A percentile compares a stretch with the other conserved stretches of the same genome.
These are phyloP conservation scores for Falciphora oryzae DNA, from an alignment of 2,329 filamentous ascomycete species.

Conservation along the genomic window DNA sequence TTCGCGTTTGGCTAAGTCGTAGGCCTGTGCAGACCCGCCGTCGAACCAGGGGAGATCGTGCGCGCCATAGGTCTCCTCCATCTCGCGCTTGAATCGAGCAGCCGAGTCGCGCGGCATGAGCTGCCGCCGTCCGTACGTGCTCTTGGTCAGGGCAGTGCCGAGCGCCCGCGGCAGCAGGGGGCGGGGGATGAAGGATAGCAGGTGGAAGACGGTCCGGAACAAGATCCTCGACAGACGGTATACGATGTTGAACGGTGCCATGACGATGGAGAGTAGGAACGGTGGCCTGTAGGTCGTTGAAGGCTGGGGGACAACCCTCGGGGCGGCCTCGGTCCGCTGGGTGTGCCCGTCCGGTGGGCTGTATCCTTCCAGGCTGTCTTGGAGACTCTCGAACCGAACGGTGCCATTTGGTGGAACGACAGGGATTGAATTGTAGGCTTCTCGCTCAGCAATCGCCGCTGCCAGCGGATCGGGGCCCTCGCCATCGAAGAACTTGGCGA, in stretches of 20 bases:
- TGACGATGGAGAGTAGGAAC: slow-evolving; percentile 69
- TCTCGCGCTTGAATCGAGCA: slow-evolving; percentile 82
- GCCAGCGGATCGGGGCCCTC: slow-evolving; percentile 75
- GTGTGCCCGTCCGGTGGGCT: neutral
- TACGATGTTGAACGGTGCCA: slow-evolving; percentile 74
- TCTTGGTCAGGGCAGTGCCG: slow-evolving; percentile 50
- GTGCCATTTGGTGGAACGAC: slow-evolving; percentile 24
- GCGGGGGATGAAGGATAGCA: slow-evolving; percentile 76
- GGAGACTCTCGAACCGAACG: slow-evolving; percentile 67
- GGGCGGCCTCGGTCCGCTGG: slow-evolving; percentile 58
- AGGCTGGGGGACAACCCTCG: slow-evolving; percentile 74
- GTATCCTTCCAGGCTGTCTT: slow-evolving; percentile 38
- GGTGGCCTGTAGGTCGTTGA: slow-evolving; percentile 65
- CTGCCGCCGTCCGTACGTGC: slow-evolving; percentile 65
- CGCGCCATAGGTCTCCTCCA: slow-evolving; percentile 85
- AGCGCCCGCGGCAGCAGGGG: slow-evolving; percentile 49
- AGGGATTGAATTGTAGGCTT: slow-evolving; percentile 23
- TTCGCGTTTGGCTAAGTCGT: slow-evolving; percentile 85
- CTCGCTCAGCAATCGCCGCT: slow-evolving; percentile 63
- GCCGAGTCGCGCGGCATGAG: slow-evolving; percentile 84
- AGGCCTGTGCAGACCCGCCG: slow-evolving; percentile 83
- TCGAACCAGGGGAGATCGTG: slow-evolving; percentile 73
- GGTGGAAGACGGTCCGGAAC: slow-evolving; percentile 67
- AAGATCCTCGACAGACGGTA: slow-evolving; percentile 65
- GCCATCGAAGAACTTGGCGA: slow-evolving; percentile 96